phyloP scores from a whole-genome alignment of 306 rosid genomes.

The Elaeagnus macrophylla region DNA sequence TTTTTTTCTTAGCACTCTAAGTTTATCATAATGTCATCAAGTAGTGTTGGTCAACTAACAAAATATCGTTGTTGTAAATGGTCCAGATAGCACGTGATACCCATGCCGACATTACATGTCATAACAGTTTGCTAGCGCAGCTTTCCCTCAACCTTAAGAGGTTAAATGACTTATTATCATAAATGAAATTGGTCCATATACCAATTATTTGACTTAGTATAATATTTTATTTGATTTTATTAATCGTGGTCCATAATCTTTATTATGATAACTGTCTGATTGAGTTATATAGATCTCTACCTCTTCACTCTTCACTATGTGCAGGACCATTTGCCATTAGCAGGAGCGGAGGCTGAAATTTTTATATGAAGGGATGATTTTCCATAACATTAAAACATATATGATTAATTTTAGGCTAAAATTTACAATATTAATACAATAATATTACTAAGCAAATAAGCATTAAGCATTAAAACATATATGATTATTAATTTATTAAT shows the following conservation, averaged over 20 bases:
- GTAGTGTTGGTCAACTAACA: constrained; percentile 1
- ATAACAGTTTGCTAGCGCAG: not conserved
- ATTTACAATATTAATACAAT: too few relatives aligned
- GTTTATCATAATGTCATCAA: too few relatives aligned
- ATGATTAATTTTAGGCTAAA: too few relatives aligned
- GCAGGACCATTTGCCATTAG: constrained; percentile 63
- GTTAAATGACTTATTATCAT: constrained; percentile 24
- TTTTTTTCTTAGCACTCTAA: too few relatives aligned
- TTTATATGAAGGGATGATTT: too few relatives aligned
- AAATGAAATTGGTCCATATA: constrained; percentile 27
- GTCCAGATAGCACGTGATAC: constrained; percentile 58
- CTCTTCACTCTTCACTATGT: too few relatives aligned
- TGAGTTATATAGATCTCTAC: constrained; percentile 27
- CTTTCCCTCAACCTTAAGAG: not conserved
- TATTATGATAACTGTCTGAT: constrained; percentile 39
- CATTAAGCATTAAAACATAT: too few relatives aligned
- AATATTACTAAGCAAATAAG: too few relatives aligned
- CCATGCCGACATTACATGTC: constrained; percentile 27
- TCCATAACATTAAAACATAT: too few relatives aligned
- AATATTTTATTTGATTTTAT: constrained; percentile 22
- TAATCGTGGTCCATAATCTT: constrained; percentile 45
- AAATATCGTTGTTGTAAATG: constrained; percentile 19
- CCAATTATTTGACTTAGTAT: constrained; percentile 24
- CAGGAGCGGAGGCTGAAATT: too few relatives aligned
- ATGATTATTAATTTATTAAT: too few relatives aligned